phyloP scores from a whole-genome alignment of 352 stramenopile species.

The Phytophthora rubi region DNA sequence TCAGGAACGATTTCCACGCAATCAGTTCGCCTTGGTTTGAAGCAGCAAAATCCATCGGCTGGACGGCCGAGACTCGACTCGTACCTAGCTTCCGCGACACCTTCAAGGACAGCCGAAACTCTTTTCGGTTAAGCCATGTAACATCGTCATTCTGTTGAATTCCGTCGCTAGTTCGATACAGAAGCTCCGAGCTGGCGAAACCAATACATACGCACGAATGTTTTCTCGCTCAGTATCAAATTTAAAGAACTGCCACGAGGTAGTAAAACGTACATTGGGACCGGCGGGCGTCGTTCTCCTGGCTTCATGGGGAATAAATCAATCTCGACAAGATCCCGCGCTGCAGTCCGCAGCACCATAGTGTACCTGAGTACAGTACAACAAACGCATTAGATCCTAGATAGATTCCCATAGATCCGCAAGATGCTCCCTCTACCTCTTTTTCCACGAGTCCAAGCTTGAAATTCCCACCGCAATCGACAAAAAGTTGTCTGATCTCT shows the following conservation, averaged over 20 bases:
- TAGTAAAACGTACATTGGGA: slow-evolving; percentile 49
- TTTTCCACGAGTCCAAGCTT: slow-evolving; percentile 86
- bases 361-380: slow-evolving; percentile 55
- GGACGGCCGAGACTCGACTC: slow-evolving; percentile 64
- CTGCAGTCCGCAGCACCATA: slow-evolving; percentile 68
- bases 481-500: slow-evolving; percentile 81
- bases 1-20: slow-evolving; percentile 78
- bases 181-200: slow-evolving; percentile 48
- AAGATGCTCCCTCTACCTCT: slow-evolving; percentile 45
- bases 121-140: slow-evolving; percentile 75
- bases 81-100: slow-evolving; percentile 69
- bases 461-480: slow-evolving; percentile 77
- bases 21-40: slow-evolving; percentile 61
- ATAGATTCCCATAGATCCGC: background rate
- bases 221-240: background rate
- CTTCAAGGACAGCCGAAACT: slow-evolving; percentile 71
- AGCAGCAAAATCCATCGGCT: slow-evolving; percentile 71
- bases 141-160: slow-evolving; percentile 59
- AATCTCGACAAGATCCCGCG: slow-evolving; percentile 73
- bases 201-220: background rate
- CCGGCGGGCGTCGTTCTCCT: slow-evolving; percentile 72
- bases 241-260: background rate
- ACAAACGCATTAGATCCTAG: background rate
- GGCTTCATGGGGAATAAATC: slow-evolving; percentile 82
- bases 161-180: slow-evolving; percentile 67